Conservation (phyloP, 768 basidiomycete species). For the Lyophyllum shimeji region DNA sequence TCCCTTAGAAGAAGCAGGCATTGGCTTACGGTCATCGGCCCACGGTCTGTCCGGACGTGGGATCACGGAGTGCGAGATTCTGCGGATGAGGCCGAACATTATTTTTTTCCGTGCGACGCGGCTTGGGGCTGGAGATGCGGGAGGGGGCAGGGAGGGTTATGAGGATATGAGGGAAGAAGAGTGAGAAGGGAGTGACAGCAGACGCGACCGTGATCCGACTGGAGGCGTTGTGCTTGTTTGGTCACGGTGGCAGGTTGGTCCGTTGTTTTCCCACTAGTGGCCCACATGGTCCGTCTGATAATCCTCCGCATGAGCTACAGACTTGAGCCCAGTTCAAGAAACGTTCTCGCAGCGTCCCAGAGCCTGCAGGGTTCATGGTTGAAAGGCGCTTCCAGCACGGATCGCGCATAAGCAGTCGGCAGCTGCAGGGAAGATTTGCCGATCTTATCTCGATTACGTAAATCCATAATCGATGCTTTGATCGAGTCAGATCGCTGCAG, state of each 20-base stretch:
- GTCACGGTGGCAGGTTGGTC: slow-evolving; percentile 10
- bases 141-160: neutral
- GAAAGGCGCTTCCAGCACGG: no score
- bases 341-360: neutral
- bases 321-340: neutral
- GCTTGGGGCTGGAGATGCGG: neutral
- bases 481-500: slow-evolving; percentile 8
- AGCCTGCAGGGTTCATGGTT: neutral
- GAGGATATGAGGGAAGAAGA: slow-evolving; percentile 3
- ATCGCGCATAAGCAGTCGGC: no score
- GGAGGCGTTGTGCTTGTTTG: slow-evolving; percentile 16
- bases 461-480: slow-evolving; percentile 7
- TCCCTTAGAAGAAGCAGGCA: slow-evolving; percentile 8
- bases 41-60: slow-evolving; percentile 74
- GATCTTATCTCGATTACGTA: slow-evolving; percentile 15
- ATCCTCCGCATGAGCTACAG: neutral
- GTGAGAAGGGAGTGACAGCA: slow-evolving; percentile 11
- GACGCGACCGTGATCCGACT: slow-evolving; percentile 21
- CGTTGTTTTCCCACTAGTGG: slow-evolving; percentile 1
- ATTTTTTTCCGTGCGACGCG: slow-evolving; percentile 1
- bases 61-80: slow-evolving; percentile 68
- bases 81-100: slow-evolving; percentile 75
- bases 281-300: neutral
- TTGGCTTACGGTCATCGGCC: slow-evolving; percentile 69
- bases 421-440: neutral